Base-by-base conservation (phyloP, 345 rosid genomes). In the Abelmoschus esculentus region DNA sequence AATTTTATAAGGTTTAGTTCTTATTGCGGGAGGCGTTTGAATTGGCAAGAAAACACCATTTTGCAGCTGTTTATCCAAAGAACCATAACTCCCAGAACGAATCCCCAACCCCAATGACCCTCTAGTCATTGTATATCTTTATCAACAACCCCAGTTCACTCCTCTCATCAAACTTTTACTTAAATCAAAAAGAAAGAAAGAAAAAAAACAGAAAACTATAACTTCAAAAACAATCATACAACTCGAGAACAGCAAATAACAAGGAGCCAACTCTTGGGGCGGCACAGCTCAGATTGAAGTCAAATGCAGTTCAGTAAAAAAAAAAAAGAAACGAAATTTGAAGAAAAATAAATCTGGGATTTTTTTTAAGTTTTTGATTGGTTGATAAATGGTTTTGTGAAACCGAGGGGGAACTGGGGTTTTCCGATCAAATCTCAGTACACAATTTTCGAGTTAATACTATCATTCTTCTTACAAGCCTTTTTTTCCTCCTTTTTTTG, bases 31-130 rank as follows among this genome's bases (percentile, higher is more conserved):
- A 28, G 77, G 83, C 49, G 40, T 64, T 56, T 83, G 89, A 50
- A 83, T 65, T 6, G 86, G 95, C 61, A 78, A 79, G 61, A 79
- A 80, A 72, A 76, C 76, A 62, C 83, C 86, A 77, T 83, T 80
- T 52, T 78, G 87, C 52, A 76, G 72, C 78, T 86, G 86, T 76
- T 90, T 90, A 71, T 89, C 96, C 83, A 91, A 82, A 66, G 91
- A 87, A 61, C 96, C 90, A 81, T 86, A 86, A 81, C 97, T 91
- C 76, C 92, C 87, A 73, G 91, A 86, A 71, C 96, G 95, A 75
- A 87, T 84, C 56, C 92, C 97, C 86, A 86, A 77, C 52, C 92
- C 97, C 85, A 86, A 77, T 61, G 85, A 79, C 77, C 81, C 84
- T 46, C 88, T 89, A 77, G 76, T 85, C 92, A 89, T 88, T 85